Evolutionary conservation across 768 basidiomycete genomes (phyloP), one percentile per base, ranked within the genome.

Genomic region (Asterophora parasitica): DNA sequence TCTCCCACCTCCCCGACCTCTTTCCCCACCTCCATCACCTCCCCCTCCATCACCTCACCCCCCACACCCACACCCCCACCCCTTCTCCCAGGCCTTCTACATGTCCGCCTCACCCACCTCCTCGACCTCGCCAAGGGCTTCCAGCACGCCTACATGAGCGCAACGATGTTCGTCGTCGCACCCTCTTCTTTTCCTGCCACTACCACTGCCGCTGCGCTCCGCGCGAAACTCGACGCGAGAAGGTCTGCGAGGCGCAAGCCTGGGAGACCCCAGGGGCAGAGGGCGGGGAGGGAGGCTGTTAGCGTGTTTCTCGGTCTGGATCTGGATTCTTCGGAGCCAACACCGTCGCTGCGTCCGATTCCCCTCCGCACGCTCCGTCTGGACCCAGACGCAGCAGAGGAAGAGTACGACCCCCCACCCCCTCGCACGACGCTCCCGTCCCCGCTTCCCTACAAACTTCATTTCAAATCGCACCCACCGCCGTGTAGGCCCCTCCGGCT

Each of bases 91-190:
- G 40, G 35, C 12, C 20, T 61, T 53, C 44, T 64, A 1, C 58
- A 63, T 43, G 57, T 61, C 32, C 63, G 59, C 34, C 57, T 70
- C 46, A 51, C 59, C 12, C 68, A 67, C 39, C 60, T 83, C 39
- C 61, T 82, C 34, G 75, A 73, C 56, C 65, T 77, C 0, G 83
- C 81, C 6, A 73, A 72, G 49, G 74, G 74, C 9, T 67, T 85
- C 55, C 82, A 85, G 60, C 69, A 66, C 15, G 78, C 75, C 30
- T 84, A 82, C 53, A 72, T 83, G 50, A 64, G 68, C 37, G 76
- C 78, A 27, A 73, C 81, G 4, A 63, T 77, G 59, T 78, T 77
- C 71, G 61, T 72, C 23, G 69, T 72, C 12, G 50, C 59, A 13
- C 53, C 57, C 19, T 55, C 64, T 15, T n/a, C n/a, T n/a, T n/a